phyloP scores from a whole-genome alignment of 2,329 filamentous ascomycete genomes.

The Paraconiothyrium sp. region DNA sequence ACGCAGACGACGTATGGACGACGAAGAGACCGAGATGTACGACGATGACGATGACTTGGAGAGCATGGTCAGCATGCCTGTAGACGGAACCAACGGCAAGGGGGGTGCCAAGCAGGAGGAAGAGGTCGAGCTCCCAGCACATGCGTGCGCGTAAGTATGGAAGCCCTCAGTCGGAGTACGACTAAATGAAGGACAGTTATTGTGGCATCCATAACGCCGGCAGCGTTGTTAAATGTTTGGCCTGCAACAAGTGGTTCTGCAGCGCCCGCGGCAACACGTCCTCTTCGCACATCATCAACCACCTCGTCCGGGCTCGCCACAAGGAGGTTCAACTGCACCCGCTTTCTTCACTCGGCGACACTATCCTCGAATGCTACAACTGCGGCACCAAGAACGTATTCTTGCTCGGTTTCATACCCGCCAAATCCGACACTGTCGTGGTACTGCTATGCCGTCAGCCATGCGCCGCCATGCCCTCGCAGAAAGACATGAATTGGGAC shows the following conservation, averaged over 20 bases:
- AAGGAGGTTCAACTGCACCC: slow-evolving; percentile 99
- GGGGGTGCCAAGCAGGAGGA: slow-evolving; percentile 69
- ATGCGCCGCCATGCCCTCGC: slow-evolving; percentile 91
- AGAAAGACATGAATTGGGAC: slow-evolving; percentile 99
- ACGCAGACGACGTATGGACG: slow-evolving; percentile 73
- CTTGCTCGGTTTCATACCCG: slow-evolving; percentile 94
- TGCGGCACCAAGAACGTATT: slow-evolving; percentile 99
- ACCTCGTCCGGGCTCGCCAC: slow-evolving; percentile 94
- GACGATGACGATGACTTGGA: slow-evolving; percentile 81
- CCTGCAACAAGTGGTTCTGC: slow-evolving; percentile 99
- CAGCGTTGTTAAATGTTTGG: slow-evolving; percentile 94
- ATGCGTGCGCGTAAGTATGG: slow-evolving; percentile 84
- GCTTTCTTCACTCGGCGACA: slow-evolving; percentile 90
- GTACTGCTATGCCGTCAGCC: slow-evolving; percentile 96
- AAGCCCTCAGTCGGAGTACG: slow-evolving; percentile 2
- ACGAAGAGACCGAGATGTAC: slow-evolving; percentile 84
- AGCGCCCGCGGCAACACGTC: slow-evolving; percentile 96
- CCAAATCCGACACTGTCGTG: slow-evolving; percentile 97
- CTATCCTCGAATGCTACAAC: slow-evolving; percentile 97
- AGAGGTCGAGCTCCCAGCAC: slow-evolving; percentile 83
- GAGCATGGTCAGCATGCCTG: slow-evolving; percentile 80
- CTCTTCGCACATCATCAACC: slow-evolving; percentile 97
- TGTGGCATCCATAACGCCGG: slow-evolving; percentile 97
- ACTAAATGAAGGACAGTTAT: slow-evolving; percentile 68
- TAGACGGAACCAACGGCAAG: slow-evolving; percentile 76